A percentile compares a stretch with the other conserved stretches of the same genome.
These are phyloP conservation scores for Claviceps quebecensis DNA, from an alignment of 2,329 filamentous ascomycete species.

Conservation along the genomic window DNA sequence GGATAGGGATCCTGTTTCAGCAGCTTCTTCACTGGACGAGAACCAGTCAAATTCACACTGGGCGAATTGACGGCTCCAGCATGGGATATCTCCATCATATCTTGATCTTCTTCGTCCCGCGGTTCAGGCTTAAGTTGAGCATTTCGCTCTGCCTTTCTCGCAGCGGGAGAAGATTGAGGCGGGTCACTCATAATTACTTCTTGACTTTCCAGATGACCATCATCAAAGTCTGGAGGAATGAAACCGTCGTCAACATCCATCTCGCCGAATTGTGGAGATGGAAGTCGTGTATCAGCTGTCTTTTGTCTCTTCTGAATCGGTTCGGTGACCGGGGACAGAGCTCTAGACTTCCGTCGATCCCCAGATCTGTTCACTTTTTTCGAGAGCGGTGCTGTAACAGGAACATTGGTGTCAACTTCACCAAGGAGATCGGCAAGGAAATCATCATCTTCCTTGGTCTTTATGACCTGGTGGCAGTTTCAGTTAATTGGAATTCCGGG, in stretches of 20 bases:
- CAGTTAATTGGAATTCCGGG: constrained; percentile 2
- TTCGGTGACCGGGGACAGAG: constrained; percentile 58
- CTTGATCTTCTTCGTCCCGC: constrained; percentile 60
- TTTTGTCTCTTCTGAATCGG: constrained; percentile 44
- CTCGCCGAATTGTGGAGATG: constrained; percentile 26
- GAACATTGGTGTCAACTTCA: constrained; percentile 70
- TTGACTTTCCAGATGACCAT: constrained; percentile 33
- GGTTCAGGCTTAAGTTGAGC: constrained; percentile 33
- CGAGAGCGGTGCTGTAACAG: constrained; percentile 37
- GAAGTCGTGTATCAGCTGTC: constrained; percentile 33
- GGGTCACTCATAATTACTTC: constrained; percentile 69
- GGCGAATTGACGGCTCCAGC: constrained; percentile 52
- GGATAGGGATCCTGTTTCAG: constrained; percentile 54
- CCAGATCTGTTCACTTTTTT: constrained; percentile 56
- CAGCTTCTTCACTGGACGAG: constrained; percentile 56
- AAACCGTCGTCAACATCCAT: constrained; percentile 43
- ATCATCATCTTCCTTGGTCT: constrained; percentile 75
- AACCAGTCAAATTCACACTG: constrained; percentile 75
- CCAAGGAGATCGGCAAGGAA: constrained; percentile 76
- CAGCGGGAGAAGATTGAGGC: constrained; percentile 73
- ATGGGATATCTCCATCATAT: constrained; percentile 77
- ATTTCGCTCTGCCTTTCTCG: constrained; percentile 64
- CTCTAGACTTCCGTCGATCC: constrained; percentile 64
- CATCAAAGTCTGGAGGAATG: constrained; percentile 45
- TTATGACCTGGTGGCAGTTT: constrained; percentile 40